phyloP scores from a whole-genome alignment of 768 basidiomycete genomes.

The Sarcodon aspratus region DNA sequence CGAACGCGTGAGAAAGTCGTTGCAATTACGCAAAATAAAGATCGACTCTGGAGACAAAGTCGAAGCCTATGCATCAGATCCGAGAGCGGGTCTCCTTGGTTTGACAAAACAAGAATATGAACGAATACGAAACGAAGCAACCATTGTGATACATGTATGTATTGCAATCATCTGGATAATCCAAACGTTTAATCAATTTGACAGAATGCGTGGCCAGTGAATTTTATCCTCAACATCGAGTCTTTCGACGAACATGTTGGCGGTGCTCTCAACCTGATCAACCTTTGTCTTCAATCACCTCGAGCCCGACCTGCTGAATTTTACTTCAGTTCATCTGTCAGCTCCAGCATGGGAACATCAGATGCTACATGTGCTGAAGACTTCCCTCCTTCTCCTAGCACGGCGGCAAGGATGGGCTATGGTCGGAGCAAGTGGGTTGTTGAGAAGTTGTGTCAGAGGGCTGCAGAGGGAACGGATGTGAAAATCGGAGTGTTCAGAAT shows the following conservation, averaged over 20 bases:
- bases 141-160: constrained; percentile 34
- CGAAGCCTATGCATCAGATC: constrained; percentile 30
- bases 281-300: constrained; percentile 30
- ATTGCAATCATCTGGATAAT: neutral
- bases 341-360: constrained; percentile 21
- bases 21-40: constrained; percentile 24
- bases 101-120: constrained; percentile 25
- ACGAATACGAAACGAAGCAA: constrained; percentile 21
- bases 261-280: constrained; percentile 39
- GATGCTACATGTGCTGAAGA: constrained; percentile 20
- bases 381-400: constrained; percentile 21
- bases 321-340: constrained; percentile 42
- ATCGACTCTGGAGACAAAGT: constrained; percentile 15
- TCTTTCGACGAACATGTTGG: constrained; percentile 38
- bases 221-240: constrained; percentile 34
- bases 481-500: constrained; percentile 30
- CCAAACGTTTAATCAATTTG: neutral
- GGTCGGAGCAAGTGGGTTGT: constrained; percentile 40
- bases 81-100: constrained; percentile 29
- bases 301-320: constrained; percentile 23
- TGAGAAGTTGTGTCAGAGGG: constrained; percentile 39
- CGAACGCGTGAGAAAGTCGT: constrained; percentile 27
- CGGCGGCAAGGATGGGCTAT: constrained; percentile 23
- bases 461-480: constrained; percentile 16
- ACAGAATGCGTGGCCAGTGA: constrained; percentile 49